Evolutionary conservation across 805 yeast species (phyloP).

Genomic region (Millerozyma acaciae): DNA sequence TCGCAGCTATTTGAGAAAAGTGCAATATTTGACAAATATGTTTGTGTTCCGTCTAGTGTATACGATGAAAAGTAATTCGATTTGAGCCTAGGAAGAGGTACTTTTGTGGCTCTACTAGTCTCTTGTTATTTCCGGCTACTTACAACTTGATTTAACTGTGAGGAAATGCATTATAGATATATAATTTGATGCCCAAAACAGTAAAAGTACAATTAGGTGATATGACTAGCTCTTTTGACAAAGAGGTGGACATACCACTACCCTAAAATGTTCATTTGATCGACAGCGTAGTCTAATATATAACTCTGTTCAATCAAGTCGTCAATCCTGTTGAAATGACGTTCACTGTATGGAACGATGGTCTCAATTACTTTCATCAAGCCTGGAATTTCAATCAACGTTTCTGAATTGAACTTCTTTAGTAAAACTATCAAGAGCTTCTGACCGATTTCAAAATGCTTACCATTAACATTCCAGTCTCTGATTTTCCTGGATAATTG

Average conservation of each 20-base stretch:
- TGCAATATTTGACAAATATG: no score
- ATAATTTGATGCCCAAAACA: no score
- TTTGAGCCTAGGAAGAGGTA: no score
- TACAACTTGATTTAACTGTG: no score
- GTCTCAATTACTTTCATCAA: constrained; percentile 64
- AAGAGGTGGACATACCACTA: not conserved
- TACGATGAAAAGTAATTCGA: no score
- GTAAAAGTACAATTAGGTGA: no score
- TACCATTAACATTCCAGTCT: constrained; percentile 93
- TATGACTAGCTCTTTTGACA: no score
- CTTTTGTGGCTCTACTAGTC: no score
- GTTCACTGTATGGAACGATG: constrained; percentile 83
- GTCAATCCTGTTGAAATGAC: constrained; percentile 77
- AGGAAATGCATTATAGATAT: no score
- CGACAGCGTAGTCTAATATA: constrained; percentile 77
- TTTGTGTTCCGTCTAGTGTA: no score
- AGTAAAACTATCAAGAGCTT: constrained; percentile 66
- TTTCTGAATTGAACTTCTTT: constrained; percentile 48
- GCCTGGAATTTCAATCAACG: constrained; percentile 62
- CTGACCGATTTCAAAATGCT: constrained; percentile 78
- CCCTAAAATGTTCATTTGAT: constrained; percentile 53
- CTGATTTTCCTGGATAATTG: constrained; percentile 70
- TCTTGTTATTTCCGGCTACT: no score
- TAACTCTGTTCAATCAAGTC: constrained; percentile 82
- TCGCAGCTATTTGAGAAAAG: no score